These are phyloP conservation scores for Apophysomyces trapeziformis DNA, from an alignment of 371 early-diverging fungal species.

Conservation along the genomic window DNA sequence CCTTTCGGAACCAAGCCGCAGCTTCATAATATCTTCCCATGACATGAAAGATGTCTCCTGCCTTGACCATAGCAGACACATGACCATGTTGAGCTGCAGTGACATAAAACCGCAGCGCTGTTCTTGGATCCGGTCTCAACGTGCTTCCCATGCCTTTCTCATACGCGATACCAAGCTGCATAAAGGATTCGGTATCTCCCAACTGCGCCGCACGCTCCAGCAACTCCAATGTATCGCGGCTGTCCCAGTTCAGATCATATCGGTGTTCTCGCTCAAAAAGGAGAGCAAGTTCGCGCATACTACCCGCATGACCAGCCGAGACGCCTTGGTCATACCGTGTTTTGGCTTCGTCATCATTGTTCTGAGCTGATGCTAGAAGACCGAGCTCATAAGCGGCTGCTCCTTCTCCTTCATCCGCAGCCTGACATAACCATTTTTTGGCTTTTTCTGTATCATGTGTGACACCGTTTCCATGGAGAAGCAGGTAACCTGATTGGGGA, in stretches of 20 bases:
- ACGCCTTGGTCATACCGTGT: conserved; percentile 12
- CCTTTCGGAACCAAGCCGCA: conserved; percentile 12
- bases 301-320: conserved; percentile 11
- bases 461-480: conserved; percentile 14
- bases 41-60: conserved; percentile 9
- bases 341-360: conserved; percentile 15
- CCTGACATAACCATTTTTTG: conserved; percentile 15
- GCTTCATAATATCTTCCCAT: conserved; percentile 10
- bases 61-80: conserved; percentile 11
- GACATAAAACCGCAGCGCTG: conserved; percentile 8
- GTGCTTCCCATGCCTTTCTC: conserved; percentile 5
- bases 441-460: conserved; percentile 9
- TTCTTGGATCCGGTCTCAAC: background rate
- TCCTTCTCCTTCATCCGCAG: conserved; percentile 26
- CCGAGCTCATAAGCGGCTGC: conserved; percentile 33
- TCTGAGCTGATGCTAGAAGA: conserved; percentile 3
- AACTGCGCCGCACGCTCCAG: conserved; percentile 9
- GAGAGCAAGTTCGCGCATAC: conserved; percentile 15
- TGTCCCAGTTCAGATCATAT: conserved; percentile 8
- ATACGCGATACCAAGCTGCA: conserved; percentile 7
- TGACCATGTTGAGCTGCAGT: conserved; percentile 5
- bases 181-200: conserved; percentile 9
- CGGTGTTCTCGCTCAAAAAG: conserved; percentile 7
- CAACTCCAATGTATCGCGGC: conserved; percentile 9
- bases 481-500: conserved; percentile 17